Percentiles rank a stretch among this genome's conserved stretches.
phyloP scores from a whole-genome alignment of 495 filamentous ascomycete species.

The Daldinia vernicosa region DNA sequence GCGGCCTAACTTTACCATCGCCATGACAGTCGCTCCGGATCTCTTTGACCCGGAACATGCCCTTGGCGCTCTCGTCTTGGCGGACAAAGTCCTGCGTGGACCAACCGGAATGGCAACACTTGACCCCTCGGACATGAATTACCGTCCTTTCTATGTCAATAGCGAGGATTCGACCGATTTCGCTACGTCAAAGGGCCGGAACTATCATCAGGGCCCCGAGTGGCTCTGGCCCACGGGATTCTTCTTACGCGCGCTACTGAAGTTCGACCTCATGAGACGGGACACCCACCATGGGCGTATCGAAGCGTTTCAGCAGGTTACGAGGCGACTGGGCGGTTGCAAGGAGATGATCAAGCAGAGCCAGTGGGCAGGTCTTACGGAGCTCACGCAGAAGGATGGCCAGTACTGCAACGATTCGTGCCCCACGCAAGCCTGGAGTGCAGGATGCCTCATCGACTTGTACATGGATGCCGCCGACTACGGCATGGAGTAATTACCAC shows the following conservation, averaged over 20 bases:
- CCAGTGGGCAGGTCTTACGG: slow-evolving; percentile 91
- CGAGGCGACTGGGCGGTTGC: slow-evolving; percentile 80
- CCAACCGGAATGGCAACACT: slow-evolving; percentile 96
- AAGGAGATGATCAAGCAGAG: slow-evolving; percentile 78
- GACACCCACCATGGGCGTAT: slow-evolving; percentile 67
- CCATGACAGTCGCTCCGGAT: slow-evolving; percentile 91
- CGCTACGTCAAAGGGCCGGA: slow-evolving; percentile 87
- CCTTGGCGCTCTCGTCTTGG: slow-evolving; percentile 76
- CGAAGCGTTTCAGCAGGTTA: slow-evolving; percentile 94
- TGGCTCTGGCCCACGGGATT: slow-evolving; percentile 99
- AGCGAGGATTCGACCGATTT: slow-evolving; percentile 91
- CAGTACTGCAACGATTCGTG: slow-evolving; percentile 86
- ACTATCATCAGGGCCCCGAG: slow-evolving; percentile 98
- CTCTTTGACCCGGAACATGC: slow-evolving; percentile 84
- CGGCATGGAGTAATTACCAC: slow-evolving; percentile 42
- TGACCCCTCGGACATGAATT: slow-evolving; percentile 90
- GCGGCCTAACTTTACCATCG: slow-evolving; percentile 91
- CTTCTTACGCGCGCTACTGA: slow-evolving; percentile 88
- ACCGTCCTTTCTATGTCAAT: slow-evolving; percentile 93
- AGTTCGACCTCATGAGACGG: slow-evolving; percentile 84
- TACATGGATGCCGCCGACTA: slow-evolving; percentile 83
- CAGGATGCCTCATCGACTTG: slow-evolving; percentile 90
- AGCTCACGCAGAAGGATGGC: slow-evolving; percentile 91
- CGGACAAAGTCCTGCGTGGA: slow-evolving; percentile 80
- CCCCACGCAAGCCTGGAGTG: slow-evolving; percentile 95